A percentile compares a stretch with the other conserved stretches of the same genome.
phyloP scores from a whole-genome alignment of 1,139 yeast species.

The Saccharomyces hybrid region DNA sequence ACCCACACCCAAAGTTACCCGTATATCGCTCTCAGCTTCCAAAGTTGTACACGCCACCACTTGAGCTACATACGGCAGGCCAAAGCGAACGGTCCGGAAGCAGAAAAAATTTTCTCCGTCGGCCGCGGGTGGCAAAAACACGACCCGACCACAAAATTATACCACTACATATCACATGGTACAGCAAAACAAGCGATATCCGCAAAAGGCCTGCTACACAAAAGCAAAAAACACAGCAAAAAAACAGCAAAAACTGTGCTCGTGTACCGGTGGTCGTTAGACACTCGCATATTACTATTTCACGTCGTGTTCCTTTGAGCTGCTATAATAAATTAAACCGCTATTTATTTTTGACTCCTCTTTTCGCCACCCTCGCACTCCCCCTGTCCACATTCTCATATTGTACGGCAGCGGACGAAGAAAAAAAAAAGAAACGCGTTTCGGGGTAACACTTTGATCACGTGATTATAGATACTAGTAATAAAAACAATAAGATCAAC shows the following conservation, averaged over 20 bases:
- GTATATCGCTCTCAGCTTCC: neutral
- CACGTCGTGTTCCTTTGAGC: neutral
- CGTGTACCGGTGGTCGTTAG: neutral
- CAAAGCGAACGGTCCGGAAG: neutral
- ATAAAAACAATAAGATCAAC: neutral
- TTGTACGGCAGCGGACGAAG: neutral
- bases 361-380: slow-evolving; percentile 1
- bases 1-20: neutral
- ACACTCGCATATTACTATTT: neutral
- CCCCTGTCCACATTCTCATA: neutral
- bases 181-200: neutral
- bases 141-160: neutral
- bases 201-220: neutral
- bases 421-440: neutral
- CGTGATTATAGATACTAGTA: neutral
- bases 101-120: slow-evolving; percentile 4
- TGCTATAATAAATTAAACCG: neutral
- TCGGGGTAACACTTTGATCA: neutral
- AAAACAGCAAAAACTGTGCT: neutral
- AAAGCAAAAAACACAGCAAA: neutral
- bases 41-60: neutral
- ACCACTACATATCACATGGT: neutral
- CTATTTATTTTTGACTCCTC: neutral
- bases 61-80: neutral
- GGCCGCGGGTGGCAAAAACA: slow-evolving; percentile 1